A percentile compares a stretch with the other conserved stretches of the same genome.
phyloP scores from a whole-genome alignment of 1,284 basidiomycete species.

The Phylloporus sp. region DNA sequence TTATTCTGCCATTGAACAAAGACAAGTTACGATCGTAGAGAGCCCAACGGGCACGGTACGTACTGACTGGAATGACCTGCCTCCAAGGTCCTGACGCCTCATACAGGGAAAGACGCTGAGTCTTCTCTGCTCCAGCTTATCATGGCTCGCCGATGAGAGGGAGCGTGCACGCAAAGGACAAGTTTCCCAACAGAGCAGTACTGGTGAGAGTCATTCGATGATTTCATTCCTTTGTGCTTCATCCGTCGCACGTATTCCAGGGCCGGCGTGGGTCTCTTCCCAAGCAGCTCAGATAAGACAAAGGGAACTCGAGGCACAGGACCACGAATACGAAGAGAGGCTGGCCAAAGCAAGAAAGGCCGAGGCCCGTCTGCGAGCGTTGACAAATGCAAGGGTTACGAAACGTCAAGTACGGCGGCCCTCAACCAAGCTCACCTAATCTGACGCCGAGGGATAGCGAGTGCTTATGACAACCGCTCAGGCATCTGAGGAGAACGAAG shows the following conservation, averaged over 20 bases:
- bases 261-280: constrained; percentile 82
- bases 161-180: constrained; percentile 72
- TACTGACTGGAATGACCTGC: not conserved
- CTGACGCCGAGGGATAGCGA: constrained; percentile 36
- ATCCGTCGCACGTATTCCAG: constrained; percentile 46
- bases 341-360: constrained; percentile 67
- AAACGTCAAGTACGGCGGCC: constrained; percentile 64
- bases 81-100: constrained; percentile 10
- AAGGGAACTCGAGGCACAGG: constrained; percentile 71
- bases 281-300: constrained; percentile 75
- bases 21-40: constrained; percentile 83
- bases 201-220: constrained; percentile 38
- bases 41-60: constrained; percentile 86
- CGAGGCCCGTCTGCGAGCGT: constrained; percentile 66
- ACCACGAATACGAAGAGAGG: constrained; percentile 67
- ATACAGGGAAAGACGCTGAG: constrained; percentile 87
- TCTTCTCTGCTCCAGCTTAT: constrained; percentile 79
- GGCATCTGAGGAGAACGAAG: constrained; percentile 49
- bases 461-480: constrained; percentile 10
- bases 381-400: constrained; percentile 60
- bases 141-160: constrained; percentile 81
- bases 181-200: constrained; percentile 47
- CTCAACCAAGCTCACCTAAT: not conserved
- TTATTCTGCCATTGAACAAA: constrained; percentile 81
- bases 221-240: constrained; percentile 7